Percentiles rank a stretch among this genome's conserved stretches.
phyloP scores from a whole-genome alignment of 192 early-diverging fungal genomes.

The Backusella circina region DNA sequence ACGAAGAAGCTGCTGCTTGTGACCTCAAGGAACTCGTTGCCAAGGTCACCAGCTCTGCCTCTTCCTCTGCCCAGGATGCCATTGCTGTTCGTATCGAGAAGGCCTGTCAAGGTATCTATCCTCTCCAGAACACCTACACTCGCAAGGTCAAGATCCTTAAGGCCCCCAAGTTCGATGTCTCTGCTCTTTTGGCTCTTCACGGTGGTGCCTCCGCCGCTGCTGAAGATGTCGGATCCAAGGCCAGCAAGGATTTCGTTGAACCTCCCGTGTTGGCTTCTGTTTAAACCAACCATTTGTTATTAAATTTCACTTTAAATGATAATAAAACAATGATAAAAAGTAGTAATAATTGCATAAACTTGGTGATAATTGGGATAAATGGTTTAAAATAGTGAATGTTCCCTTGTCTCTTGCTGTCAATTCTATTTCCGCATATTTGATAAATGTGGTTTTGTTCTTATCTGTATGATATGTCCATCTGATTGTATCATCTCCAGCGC shows the following conservation, averaged over 20 bases:
- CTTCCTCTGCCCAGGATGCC: slow-evolving; percentile 58
- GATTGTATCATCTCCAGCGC: no score
- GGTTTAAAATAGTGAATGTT: no score
- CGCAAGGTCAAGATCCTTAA: slow-evolving; percentile 99
- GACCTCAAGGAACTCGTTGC: slow-evolving; percentile 94
- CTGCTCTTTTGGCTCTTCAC: slow-evolving; percentile 97
- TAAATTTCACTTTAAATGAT: no score
- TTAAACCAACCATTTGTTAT: no score
- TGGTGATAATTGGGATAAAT: no score
- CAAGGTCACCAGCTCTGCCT: slow-evolving; percentile 81
- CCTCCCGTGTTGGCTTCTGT: slow-evolving; percentile 51
- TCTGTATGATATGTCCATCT: no score
- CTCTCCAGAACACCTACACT: slow-evolving; percentile 93
- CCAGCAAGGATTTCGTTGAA: slow-evolving; percentile 82
- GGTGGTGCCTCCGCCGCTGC: slow-evolving; percentile 76
- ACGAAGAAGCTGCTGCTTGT: slow-evolving; percentile 73
- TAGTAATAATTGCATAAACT: no score
- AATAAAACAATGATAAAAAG: no score
- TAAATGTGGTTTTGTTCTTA: no score
- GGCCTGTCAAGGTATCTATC: slow-evolving; percentile 96
- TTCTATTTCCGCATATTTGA: no score
- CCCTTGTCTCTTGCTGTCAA: no score
- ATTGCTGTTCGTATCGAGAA: slow-evolving; percentile 98
- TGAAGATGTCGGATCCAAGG: slow-evolving; percentile 77
- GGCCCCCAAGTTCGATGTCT: slow-evolving; percentile 93